phyloP scores from a whole-genome alignment of 2,329 filamentous ascomycete genomes.

The Knufia petricola region DNA sequence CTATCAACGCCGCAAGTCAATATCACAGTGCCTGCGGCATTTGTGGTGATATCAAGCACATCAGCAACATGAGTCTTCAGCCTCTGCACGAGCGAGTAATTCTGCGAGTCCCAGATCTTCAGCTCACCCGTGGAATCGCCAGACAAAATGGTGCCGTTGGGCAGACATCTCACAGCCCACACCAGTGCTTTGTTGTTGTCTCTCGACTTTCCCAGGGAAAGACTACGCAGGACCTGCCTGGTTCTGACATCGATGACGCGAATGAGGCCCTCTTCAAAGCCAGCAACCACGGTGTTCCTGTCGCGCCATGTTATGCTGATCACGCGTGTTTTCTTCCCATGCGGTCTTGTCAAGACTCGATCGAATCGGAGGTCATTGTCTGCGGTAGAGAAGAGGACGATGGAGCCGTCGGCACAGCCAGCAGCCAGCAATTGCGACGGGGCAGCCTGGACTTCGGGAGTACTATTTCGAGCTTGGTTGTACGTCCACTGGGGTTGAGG shows the following conservation, averaged over 20 bases:
- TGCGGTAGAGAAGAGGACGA: conserved; percentile 77
- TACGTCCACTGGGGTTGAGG: conserved; percentile 59
- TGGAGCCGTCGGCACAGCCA: conserved; percentile 83
- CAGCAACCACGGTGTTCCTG: conserved; percentile 70
- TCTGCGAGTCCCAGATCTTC: conserved; percentile 87
- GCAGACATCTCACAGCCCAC: conserved; percentile 84
- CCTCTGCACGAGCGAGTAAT: conserved; percentile 77
- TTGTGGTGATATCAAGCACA: conserved; percentile 76
- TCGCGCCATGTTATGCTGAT: conserved; percentile 87
- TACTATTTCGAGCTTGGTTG: conserved; percentile 29
- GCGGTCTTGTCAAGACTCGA: conserved; percentile 60
- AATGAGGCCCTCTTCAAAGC: conserved; percentile 94
- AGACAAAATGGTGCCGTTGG: conserved; percentile 82
- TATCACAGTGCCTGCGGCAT: conserved; percentile 68
- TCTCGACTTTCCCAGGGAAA: conserved; percentile 75
- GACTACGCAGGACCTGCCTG: conserved; percentile 64
- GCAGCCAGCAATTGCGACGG: conserved; percentile 61
- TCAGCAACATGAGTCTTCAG: conserved; percentile 83
- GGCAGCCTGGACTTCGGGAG: conserved; percentile 28
- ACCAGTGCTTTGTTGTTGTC: conserved; percentile 80
- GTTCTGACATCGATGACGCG: conserved; percentile 78
- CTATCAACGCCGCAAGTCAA: conserved; percentile 89
- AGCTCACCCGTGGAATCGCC: conserved; percentile 92
- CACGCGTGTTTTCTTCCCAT: conserved; percentile 73
- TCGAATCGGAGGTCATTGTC: conserved; percentile 76